Base-by-base conservation (phyloP, 2,329 filamentous ascomycete species). In the Paecilomyces niveus region DNA sequence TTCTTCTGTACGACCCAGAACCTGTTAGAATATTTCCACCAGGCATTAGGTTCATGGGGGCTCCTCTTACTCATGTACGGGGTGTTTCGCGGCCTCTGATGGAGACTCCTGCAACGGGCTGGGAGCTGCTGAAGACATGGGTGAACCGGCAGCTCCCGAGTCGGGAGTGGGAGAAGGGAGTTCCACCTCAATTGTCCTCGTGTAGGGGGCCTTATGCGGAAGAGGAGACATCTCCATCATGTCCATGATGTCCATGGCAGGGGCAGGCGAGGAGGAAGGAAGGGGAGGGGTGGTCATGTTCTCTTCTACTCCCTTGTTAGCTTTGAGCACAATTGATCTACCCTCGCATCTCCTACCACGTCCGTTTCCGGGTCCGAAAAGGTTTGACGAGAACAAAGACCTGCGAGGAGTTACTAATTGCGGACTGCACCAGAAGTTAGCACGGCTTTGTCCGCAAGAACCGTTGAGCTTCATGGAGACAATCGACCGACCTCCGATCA, bases 221-320 rank as follows among this genome's bases (percentile, higher is more conserved):
- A 97, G 78, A 45, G 94, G 93, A 52, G 93, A 97, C 74, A 97
- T 87, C 70, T 97, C 92, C 91, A 97, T 96, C 58, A 85, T 81
- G 72, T 96, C 92, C 91, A 97, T 96, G 58, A 85, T 81, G 72
- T 96, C 92, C 61, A 84, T 83, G 57, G 81, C 75, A 35, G 83
- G 83, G 57, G 84, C 85, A 6, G 92, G 92, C 52, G 93, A 96
- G 6, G 92, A 97, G 1, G 90, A 89, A 22, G 86, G 87, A 56
- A 96, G 80, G 51, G 91, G 90, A 59, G 94, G 92, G 39, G 92
- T 96, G 35, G 89, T 95, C 67, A 90, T 84, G 68, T 83, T 85
- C 72, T 90, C 90, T 87, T 76, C 74, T 71, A 64, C 68, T 70
- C 65, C 67, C 73, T 70, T 61, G 73, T 74, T 59, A 66, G 60